phyloP scores from a whole-genome alignment of 73 alveolate genomes.

The Paramecium biaurelia region DNA sequence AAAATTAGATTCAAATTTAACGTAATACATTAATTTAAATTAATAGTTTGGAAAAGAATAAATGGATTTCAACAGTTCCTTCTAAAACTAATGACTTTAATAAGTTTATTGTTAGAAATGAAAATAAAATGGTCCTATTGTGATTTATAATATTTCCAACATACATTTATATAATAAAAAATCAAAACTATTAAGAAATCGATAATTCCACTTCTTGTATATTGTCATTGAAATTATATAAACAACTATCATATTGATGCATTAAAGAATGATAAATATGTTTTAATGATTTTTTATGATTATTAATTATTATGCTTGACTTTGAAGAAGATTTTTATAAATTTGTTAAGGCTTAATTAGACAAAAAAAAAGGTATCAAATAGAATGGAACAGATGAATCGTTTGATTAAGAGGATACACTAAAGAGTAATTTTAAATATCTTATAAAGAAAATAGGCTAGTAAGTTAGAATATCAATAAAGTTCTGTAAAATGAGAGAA shows the following conservation, averaged over 20 bases:
- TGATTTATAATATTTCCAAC: constrained; percentile 13
- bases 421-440: not conserved
- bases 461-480: constrained; percentile 19
- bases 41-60: constrained; percentile 38
- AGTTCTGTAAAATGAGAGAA: not conserved
- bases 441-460: not conserved
- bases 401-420: not conserved
- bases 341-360: constrained; percentile 22
- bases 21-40: not conserved
- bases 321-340: constrained; percentile 18
- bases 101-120: constrained; percentile 34
- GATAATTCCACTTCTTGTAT: not conserved
- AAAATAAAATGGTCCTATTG: constrained; percentile 44
- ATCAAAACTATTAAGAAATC: not conserved
- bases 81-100: constrained; percentile 51
- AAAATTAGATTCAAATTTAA: constrained; percentile 42
- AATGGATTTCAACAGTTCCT: constrained; percentile 62
- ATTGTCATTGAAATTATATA: not conserved
- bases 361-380: not conserved
- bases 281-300: constrained; percentile 68
- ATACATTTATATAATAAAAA: not conserved
- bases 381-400: not conserved
- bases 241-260: not conserved
- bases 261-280: not conserved
- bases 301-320: constrained; percentile 63